Base-by-base conservation (phyloP, 2,329 filamentous ascomycete genomes). In the Exserohilum turcica region DNA sequence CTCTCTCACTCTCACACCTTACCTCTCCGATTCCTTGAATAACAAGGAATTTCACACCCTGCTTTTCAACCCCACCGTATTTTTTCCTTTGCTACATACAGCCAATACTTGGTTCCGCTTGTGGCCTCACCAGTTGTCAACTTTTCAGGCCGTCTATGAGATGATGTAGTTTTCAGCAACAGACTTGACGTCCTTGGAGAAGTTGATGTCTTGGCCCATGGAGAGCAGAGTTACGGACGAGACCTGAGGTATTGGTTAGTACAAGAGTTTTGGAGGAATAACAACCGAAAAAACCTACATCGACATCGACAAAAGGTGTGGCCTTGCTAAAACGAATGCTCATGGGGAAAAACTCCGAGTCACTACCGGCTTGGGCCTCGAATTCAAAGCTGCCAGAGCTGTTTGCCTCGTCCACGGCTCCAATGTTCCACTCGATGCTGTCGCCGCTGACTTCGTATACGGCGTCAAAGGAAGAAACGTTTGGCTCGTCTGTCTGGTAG, bases 321-420 rank as follows among this genome's bases (percentile, higher is more conserved):
- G 86, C 84, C 83, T 96, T 97, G 59, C 85, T 87, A 77, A 99
- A 99, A 48, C 87, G 84, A 56, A 97, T 87, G 48, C 85, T 88
- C 92, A 99, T 97, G 1, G 94, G 94, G 86, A 99, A 99, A 80
- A 97, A 97, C 66, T 97, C 92, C 51, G 91, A 88, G 72, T 97
- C 94, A 63, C 92, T 90, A 49, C 86, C 85, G 9, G 90, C 90
- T 73, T 90, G 86, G 1, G 92, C 91, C 76, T 97, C 94, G 63
- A 99, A 97, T 74, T 99, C 94, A 69, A 99, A 97, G 40, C 90
- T 88, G 15, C 94, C 94, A 35, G 82, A 92, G 15, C 87, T 78
- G 72, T 94, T 96, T 52, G 88, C 87, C 44, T 91, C 87, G 67
- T 92, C 89, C 35, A 97, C 87, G 4, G 86, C 84, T 56, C 94